Percentiles rank a stretch among this genome's conserved stretches.
phyloP scores from a whole-genome alignment of 192 early-diverging fungal species.

The Linnemannia elongata region DNA sequence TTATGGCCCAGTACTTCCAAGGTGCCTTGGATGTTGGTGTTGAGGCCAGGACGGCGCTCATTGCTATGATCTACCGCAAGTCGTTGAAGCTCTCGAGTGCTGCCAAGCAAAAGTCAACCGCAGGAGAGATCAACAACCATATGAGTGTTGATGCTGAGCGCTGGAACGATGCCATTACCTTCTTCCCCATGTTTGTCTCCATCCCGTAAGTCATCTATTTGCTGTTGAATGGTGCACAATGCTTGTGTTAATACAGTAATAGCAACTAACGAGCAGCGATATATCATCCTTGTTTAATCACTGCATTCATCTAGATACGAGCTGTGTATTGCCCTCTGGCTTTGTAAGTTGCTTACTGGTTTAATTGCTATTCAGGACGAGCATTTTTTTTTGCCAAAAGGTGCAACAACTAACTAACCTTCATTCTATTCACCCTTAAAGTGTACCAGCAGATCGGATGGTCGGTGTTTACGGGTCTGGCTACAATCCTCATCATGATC shows the following conservation, averaged over 20 bases:
- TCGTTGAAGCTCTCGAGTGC: constrained; percentile 46
- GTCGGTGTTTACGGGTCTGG: constrained; percentile 36
- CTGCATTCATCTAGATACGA: constrained; percentile 15
- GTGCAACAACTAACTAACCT: not conserved
- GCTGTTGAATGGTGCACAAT: not conserved
- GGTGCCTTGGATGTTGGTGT: constrained; percentile 43
- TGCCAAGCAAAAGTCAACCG: constrained; percentile 47
- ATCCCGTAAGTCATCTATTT: constrained; percentile 16
- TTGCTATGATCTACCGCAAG: constrained; percentile 60
- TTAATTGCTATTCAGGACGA: not conserved
- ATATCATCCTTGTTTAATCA: not conserved
- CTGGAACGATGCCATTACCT: constrained; percentile 27
- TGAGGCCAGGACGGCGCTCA: constrained; percentile 52
- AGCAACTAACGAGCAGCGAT: not conserved
- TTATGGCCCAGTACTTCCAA: constrained; percentile 49
- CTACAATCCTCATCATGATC: constrained; percentile 26
- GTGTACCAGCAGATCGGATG: constrained; percentile 52
- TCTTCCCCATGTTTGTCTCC: constrained; percentile 41
- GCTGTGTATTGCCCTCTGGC: constrained; percentile 46
- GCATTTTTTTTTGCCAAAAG: not conserved
- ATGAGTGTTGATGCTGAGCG: constrained; percentile 59
- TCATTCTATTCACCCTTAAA: not conserved
- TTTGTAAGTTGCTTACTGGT: constrained; percentile 18
- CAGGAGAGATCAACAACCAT: constrained; percentile 60
- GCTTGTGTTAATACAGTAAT: not conserved